These are phyloP conservation scores for Albugo candida DNA, from an alignment of 352 stramenopile species.

Conservation along the genomic window DNA sequence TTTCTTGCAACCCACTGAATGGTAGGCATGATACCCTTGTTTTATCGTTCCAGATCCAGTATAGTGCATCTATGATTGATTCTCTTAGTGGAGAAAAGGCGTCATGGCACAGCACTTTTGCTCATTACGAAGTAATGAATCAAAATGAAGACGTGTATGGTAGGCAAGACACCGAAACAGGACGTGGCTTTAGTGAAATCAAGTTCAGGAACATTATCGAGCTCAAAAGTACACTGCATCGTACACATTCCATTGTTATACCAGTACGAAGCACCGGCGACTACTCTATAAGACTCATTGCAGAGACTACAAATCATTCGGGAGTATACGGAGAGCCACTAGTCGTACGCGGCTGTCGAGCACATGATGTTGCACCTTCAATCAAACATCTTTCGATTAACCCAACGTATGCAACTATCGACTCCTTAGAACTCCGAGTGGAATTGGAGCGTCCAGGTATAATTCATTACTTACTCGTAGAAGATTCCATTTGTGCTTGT, in stretches of 20 bases:
- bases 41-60: not conserved
- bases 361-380: constrained; percentile 26
- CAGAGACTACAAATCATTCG: constrained; percentile 27
- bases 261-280: constrained; percentile 21
- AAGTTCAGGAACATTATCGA: too few relatives aligned
- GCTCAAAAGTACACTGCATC: too few relatives aligned
- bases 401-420: constrained; percentile 27
- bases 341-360: constrained; percentile 13
- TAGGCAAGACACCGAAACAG: too few relatives aligned
- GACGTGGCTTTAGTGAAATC: too few relatives aligned
- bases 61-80: not conserved
- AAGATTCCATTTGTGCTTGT: not conserved
- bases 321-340: constrained; percentile 22
- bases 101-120: too few relatives aligned
- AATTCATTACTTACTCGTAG: constrained; percentile 26
- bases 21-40: not conserved
- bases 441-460: constrained; percentile 22
- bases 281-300: constrained; percentile 2
- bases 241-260: too few relatives aligned
- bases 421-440: constrained; percentile 18
- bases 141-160: too few relatives aligned
- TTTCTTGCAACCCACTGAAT: not conserved
- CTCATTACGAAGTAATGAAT: too few relatives aligned
- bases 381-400: constrained; percentile 14
- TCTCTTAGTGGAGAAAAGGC: too few relatives aligned